A percentile compares a stretch with the other conserved stretches of the same genome.
Evolutionary conservation across 169 alveolate species (phyloP).

Genomic region (Pseudocohnilembus persalinus): DNA sequence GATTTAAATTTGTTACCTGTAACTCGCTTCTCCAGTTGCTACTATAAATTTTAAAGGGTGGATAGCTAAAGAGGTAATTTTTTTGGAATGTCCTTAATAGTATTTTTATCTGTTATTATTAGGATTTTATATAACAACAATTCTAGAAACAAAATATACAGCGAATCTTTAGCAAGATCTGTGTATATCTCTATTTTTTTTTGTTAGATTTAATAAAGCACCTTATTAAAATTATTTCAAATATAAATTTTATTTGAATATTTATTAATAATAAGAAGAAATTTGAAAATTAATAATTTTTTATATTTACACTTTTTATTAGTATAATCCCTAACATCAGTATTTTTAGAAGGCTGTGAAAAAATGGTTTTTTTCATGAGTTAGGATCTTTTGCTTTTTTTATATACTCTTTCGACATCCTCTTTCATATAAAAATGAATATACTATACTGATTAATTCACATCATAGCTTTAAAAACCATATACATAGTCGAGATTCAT

Average conservation of each 20-base stretch:
- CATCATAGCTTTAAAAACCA: conserved; percentile 64
- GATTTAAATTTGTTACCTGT: background rate
- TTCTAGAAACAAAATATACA: conserved; percentile 61
- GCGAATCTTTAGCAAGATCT: conserved; percentile 54
- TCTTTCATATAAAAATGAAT: conserved; percentile 48
- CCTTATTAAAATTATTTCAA: too few relatives aligned
- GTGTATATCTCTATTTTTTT: conserved; percentile 29
- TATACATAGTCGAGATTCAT: conserved; percentile 60
- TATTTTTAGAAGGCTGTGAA: background rate
- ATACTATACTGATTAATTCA: conserved; percentile 57
- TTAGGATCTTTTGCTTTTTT: background rate
- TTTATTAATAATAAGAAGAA: too few relatives aligned
- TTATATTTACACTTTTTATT: too few relatives aligned
- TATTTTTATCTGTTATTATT: conserved; percentile 61
- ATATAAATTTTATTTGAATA: too few relatives aligned
- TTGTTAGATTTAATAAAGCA: background rate
- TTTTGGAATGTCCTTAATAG: conserved; percentile 77
- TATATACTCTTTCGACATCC: too few relatives aligned
- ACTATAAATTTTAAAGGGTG: conserved; percentile 68
- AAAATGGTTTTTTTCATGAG: too few relatives aligned
- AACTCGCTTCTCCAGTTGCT: conserved; percentile 81
- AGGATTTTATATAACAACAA: conserved; percentile 75
- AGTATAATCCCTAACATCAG: background rate
- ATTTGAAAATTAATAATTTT: too few relatives aligned
- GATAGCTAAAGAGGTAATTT: conserved; percentile 72